Base-by-base conservation (phyloP, 495 filamentous ascomycete species). In the Aspergillus panamensis region DNA sequence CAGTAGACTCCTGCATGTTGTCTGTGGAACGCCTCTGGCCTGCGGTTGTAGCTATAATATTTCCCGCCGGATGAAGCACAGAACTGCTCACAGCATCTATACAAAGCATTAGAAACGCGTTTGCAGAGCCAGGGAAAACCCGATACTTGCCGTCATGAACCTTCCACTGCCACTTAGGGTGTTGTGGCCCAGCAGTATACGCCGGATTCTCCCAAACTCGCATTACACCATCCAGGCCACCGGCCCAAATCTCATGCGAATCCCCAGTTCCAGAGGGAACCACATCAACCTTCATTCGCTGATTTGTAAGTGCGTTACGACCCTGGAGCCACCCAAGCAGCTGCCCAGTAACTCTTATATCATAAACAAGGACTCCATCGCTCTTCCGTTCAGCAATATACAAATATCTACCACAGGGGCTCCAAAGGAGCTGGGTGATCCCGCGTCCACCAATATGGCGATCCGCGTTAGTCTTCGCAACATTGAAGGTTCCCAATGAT, bases 331-430 rank as follows among this genome's bases (percentile, higher is more conserved):
- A 85, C 14, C 84, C 86, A 7, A 98, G 73, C 62, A 87, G 69
- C 62, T 83, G 79, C 0, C 87, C 82, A 8, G 83, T 82, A 6
- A 87, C 87, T 13, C 95, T 80, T 29, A 97, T 77, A 73, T 98
- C 94, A 73, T 92, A 97, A 2, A 96, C 80, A 50, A 89, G 67
- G 9, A 96, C 67, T 6, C 85, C 87, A 39, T 82, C 77, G 50
- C 90, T 87, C 62, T 83, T 84, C 33, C 95, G 81, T 77, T 97
- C 95, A n/a, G 85, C 88, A 14, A 96, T 83, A 63, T 90, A 86
- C 32, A 98, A 72, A 72, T 96, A 97, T 58, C 84, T 76, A n/a
- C 90, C 93, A 74, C 91, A 93, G 0, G 84, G 81, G 62, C 88
- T 93, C 92, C 91, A 96, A 2, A 79, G 49, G 12, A 90, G 75